Evolutionary conservation across 345 rosid species (phyloP).

Genomic region (Eutrema heterophyllum): DNA sequence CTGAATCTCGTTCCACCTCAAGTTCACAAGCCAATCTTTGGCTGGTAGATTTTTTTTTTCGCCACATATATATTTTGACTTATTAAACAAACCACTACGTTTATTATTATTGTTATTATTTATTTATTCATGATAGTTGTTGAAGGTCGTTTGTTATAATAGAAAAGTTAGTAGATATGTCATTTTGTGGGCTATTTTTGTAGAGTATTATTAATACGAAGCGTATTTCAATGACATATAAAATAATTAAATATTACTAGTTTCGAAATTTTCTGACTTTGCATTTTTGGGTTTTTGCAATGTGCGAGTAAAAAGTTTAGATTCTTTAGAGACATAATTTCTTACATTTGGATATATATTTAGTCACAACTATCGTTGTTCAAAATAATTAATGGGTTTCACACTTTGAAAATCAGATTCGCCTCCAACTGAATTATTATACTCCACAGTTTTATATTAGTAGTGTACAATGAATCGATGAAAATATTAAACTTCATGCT

Average conservation of each 20-base stretch:
- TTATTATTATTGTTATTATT: too few species aligned
- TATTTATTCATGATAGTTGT: background rate
- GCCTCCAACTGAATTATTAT: background rate
- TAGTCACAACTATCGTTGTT: too few species aligned
- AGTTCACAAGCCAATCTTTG: slow-evolving; percentile 50
- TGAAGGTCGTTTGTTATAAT: slow-evolving; percentile 15
- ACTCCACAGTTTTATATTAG: background rate
- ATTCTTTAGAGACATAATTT: too few species aligned
- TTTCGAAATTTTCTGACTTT: too few species aligned
- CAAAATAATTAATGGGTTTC: too few species aligned
- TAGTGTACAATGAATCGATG: background rate
- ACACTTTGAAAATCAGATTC: background rate
- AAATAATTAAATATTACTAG: too few species aligned
- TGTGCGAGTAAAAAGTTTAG: too few species aligned
- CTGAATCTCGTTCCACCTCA: slow-evolving; percentile 78
- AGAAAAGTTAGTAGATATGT: slow-evolving; percentile 12
- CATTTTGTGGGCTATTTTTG: slow-evolving; percentile 11
- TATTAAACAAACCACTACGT: background rate
- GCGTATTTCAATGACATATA: too few species aligned
- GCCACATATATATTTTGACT: background rate
- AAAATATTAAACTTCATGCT: slow-evolving; percentile 2
- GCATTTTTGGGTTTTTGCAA: too few species aligned
- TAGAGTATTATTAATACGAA: slow-evolving; percentile 2
- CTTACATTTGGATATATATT: too few species aligned
- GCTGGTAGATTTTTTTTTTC: slow-evolving; percentile 19